Evolutionary conservation across 2,329 filamentous ascomycete genomes (phyloP).

Genomic region (Cordyceps tenuipes): DNA sequence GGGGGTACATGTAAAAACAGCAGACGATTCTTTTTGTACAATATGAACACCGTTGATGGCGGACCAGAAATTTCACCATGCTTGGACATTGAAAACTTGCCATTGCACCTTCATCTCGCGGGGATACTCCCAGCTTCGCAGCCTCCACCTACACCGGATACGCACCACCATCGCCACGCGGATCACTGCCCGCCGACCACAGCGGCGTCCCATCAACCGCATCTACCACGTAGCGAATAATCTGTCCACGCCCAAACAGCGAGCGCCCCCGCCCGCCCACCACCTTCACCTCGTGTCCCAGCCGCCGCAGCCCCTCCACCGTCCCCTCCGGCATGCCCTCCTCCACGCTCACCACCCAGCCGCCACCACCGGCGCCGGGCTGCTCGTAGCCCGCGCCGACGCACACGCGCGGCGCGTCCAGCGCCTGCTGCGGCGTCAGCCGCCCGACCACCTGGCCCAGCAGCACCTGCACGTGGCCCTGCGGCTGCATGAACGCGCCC

Average conservation of each 20-base stretch:
- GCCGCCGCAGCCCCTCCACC: slow-evolving; percentile 53
- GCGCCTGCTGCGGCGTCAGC: slow-evolving; percentile 73
- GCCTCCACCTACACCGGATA: slow-evolving; percentile 32
- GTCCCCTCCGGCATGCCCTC: slow-evolving; percentile 68
- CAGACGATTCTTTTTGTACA: slow-evolving; percentile 3
- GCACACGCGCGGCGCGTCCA: slow-evolving; percentile 87
- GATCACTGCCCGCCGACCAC: slow-evolving; percentile 85
- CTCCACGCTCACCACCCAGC: slow-evolving; percentile 67
- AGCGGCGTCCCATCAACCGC: slow-evolving; percentile 57
- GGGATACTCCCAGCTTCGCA: too few species aligned
- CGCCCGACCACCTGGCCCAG: slow-evolving; percentile 81
- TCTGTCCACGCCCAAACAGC: slow-evolving; percentile 78
- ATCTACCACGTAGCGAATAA: slow-evolving; percentile 72
- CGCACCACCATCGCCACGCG: slow-evolving; percentile 70
- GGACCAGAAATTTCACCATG: background rate
- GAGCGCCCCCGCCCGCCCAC: slow-evolving; percentile 56
- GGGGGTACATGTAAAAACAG: background rate
- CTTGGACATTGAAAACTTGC: background rate
- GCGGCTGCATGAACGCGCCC: slow-evolving; percentile 98
- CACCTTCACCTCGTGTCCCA: slow-evolving; percentile 68
- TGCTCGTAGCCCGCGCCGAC: slow-evolving; percentile 68
- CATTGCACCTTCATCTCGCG: background rate
- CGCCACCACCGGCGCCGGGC: slow-evolving; percentile 44
- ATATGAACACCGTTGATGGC: background rate
- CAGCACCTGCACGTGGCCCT: slow-evolving; percentile 89